Percentiles rank a stretch among this genome's conserved stretches.
Evolutionary conservation across 2,329 filamentous ascomycete genomes (phyloP).

Genomic region (Rhynchosporium secalis): DNA sequence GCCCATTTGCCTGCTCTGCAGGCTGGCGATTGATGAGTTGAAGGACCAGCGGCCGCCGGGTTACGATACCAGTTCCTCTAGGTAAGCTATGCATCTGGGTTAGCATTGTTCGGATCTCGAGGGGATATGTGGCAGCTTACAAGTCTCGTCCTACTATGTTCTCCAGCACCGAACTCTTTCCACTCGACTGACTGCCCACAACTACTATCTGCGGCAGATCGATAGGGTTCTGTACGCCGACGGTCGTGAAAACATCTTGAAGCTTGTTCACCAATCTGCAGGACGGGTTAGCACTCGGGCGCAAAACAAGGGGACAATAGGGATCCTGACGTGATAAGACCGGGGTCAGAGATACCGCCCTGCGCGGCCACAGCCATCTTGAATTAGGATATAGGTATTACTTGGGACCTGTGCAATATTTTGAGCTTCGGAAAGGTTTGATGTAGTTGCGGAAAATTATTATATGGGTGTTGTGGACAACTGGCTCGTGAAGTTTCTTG

Average conservation of each 20-base stretch:
- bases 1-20: conserved; percentile 66
- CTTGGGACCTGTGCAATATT: background rate
- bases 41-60: conserved; percentile 89
- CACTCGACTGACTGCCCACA: conserved; percentile 96
- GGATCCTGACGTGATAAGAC: conserved; percentile 60
- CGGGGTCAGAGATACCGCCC: conserved; percentile 66
- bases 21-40: conserved; percentile 93
- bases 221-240: conserved; percentile 98
- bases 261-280: conserved; percentile 91
- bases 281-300: conserved; percentile 33
- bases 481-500: conserved; percentile 23
- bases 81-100: conserved; percentile 66
- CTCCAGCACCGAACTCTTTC: conserved; percentile 98
- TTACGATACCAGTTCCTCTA: conserved; percentile 96
- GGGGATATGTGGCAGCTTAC: conserved; percentile 55
- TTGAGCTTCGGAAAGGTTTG: background rate
- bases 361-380: conserved; percentile 37
- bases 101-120: conserved; percentile 21
- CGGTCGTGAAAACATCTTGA: conserved; percentile 98
- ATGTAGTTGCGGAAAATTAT: conserved; percentile 16
- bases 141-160: conserved; percentile 99
- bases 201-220: conserved; percentile 98
- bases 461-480: conserved; percentile 20
- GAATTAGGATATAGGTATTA: conserved; percentile 17
- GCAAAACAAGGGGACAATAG: conserved; percentile 29